Conservation (phyloP, 2,329 filamentous ascomycete genomes). For the Cytospora chrysosperma region DNA sequence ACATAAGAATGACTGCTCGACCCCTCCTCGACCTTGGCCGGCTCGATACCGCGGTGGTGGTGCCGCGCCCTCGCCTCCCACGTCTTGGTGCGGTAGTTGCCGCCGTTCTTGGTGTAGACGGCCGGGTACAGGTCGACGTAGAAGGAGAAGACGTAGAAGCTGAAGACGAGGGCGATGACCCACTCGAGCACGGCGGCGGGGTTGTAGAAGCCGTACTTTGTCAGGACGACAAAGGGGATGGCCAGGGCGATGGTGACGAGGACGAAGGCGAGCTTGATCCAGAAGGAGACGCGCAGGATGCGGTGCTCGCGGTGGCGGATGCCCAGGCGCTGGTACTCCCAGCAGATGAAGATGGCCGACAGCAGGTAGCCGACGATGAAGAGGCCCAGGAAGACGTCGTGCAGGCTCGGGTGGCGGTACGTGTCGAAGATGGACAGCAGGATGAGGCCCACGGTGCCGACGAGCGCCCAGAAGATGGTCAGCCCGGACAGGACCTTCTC, state of each 20-base stretch:
- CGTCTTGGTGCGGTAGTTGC: constrained; percentile 19
- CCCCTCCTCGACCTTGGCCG: constrained; percentile 20
- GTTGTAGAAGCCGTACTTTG: constrained; percentile 53
- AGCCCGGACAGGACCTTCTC: constrained; percentile 64
- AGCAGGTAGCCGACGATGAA: constrained; percentile 87
- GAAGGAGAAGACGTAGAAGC: constrained; percentile 85
- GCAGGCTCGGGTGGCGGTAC: constrained; percentile 60
- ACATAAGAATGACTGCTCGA: constrained; percentile 10
- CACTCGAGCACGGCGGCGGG: constrained; percentile 76
- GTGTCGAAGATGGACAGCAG: constrained; percentile 86
- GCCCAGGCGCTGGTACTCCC: constrained; percentile 84
- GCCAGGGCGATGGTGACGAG: constrained; percentile 73
- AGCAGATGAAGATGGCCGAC: constrained; percentile 83
- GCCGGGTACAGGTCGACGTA: constrained; percentile 84
- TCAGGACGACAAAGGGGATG: constrained; percentile 67
- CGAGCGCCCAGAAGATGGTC: constrained; percentile 66
- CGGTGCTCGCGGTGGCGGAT: constrained; percentile 73
- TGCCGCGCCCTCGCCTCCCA: constrained; percentile 9
- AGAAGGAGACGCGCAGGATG: constrained; percentile 77
- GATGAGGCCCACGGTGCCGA: constrained; percentile 78
- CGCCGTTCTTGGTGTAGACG: constrained; percentile 54
- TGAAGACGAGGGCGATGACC: constrained; percentile 79
- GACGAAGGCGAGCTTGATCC: constrained; percentile 83
- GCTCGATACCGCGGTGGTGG: constrained; percentile 2
- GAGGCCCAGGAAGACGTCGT: constrained; percentile 74